Conservation (phyloP, 2,329 filamentous ascomycete species). For the Dryadomyces sulphureus region DNA sequence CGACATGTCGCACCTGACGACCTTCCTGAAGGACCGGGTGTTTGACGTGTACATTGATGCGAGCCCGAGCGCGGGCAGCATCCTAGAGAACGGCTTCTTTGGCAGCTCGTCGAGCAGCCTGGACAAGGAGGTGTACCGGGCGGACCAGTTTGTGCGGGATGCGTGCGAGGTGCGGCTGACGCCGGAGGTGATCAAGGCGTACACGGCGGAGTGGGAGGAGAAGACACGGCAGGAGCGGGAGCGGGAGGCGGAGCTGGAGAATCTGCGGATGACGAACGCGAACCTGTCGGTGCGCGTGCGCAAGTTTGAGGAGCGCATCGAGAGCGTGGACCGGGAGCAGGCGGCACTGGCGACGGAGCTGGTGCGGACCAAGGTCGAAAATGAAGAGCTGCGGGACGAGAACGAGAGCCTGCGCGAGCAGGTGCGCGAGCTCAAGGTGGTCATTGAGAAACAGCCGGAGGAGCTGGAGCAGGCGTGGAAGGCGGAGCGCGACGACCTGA, state of each 20-base stretch:
- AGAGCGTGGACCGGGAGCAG: conserved; percentile 81
- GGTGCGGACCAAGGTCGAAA: conserved; percentile 84
- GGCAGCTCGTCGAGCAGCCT: conserved; percentile 76
- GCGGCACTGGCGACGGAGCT: conserved; percentile 82
- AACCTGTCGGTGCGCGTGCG: conserved; percentile 64
- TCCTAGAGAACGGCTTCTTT: conserved; percentile 95
- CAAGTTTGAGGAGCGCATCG: conserved; percentile 71
- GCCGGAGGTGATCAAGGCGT: conserved; percentile 64
- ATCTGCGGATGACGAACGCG: conserved; percentile 50
- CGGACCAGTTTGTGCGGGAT: conserved; percentile 84
- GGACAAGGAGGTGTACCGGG: conserved; percentile 91
- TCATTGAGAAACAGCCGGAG: conserved; percentile 79
- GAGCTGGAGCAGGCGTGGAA: conserved; percentile 75
- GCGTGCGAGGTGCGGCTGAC: conserved; percentile 80
- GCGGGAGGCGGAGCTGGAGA: conserved; percentile 66
- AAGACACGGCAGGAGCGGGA: conserved; percentile 71
- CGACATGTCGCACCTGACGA: conserved; percentile 81
- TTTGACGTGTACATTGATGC: conserved; percentile 98
- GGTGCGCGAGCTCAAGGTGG: conserved; percentile 67
- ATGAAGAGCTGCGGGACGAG: conserved; percentile 74
- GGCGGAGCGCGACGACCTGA: conserved; percentile 77
- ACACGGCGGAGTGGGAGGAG: conserved; percentile 84
- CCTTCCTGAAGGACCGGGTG: conserved; percentile 80
- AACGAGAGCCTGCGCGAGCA: conserved; percentile 80
- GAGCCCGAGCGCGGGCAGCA: conserved; percentile 77